phyloP scores from a whole-genome alignment of 2,329 filamentous ascomycete genomes.

The Falciphora oryzae region DNA sequence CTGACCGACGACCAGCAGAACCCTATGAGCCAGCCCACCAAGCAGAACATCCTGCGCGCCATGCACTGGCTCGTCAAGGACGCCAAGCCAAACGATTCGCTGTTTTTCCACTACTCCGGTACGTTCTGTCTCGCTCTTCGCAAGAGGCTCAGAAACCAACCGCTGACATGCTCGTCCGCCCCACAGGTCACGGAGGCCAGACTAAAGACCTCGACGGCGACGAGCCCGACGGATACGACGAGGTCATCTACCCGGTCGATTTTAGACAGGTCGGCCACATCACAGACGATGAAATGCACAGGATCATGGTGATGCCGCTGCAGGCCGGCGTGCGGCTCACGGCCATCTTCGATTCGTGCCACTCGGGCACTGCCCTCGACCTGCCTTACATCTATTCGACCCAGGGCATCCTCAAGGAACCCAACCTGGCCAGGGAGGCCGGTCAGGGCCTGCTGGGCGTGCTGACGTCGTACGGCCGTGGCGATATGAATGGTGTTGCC shows the following conservation, averaged over 20 bases:
- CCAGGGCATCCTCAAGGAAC: constrained; percentile 62
- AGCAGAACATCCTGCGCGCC: constrained; percentile 87
- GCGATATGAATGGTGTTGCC: constrained; percentile 78
- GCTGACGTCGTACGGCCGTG: constrained; percentile 54
- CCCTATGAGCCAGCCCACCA: constrained; percentile 93
- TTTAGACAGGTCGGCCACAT: constrained; percentile 76
- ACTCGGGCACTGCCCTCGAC: constrained; percentile 61
- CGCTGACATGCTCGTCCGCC: neutral
- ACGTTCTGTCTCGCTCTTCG: constrained; percentile 22
- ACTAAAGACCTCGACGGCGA: constrained; percentile 74
- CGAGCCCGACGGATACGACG: constrained; percentile 76
- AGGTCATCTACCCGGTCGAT: constrained; percentile 80
- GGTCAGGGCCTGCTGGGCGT: constrained; percentile 57
- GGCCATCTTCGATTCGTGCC: constrained; percentile 61
- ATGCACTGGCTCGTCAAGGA: constrained; percentile 99
- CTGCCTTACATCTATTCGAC: constrained; percentile 65
- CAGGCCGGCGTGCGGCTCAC: constrained; percentile 52
- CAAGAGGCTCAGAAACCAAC: neutral
- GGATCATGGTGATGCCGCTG: constrained; percentile 59
- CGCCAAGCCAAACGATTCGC: constrained; percentile 82
- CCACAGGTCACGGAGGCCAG: constrained; percentile 69
- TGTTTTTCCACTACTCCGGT: constrained; percentile 98
- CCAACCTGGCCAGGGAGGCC: constrained; percentile 62
- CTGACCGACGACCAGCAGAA: constrained; percentile 96
- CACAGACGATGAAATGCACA: constrained; percentile 77